These are phyloP conservation scores for Skeletonema costatum DNA, from an alignment of 108 stramenopile species.

Conservation along the genomic window DNA sequence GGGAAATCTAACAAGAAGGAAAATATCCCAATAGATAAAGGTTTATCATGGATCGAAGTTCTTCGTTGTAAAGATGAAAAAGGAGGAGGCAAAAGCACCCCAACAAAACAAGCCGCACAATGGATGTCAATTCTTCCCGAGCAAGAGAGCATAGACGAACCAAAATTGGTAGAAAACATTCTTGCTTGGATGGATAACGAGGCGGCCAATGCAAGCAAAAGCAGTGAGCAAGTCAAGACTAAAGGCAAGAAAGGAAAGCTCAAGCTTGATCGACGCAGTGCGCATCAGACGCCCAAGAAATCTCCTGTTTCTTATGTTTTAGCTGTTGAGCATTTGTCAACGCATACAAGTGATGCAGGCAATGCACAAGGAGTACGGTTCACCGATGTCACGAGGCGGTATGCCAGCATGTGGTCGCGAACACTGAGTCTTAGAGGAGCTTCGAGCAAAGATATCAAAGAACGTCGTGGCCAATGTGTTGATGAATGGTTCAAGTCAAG, in stretches of 20 bases:
- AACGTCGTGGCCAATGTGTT: conserved; percentile 39
- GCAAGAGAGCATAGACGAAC: conserved; percentile 46
- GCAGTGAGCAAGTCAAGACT: not conserved
- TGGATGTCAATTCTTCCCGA: conserved; percentile 38
- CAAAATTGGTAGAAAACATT: conserved; percentile 49
- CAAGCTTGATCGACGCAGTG: conserved; percentile 3
- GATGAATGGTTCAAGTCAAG: conserved; percentile 44
- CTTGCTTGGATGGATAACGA: conserved; percentile 17
- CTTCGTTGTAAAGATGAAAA: conserved; percentile 32
- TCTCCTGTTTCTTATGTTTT: conserved; percentile 66
- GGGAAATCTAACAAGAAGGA: not conserved
- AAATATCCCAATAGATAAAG: not conserved
- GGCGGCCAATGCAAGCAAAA: not conserved
- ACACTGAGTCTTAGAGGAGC: conserved; percentile 69
- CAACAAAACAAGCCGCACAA: not conserved
- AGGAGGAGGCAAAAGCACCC: not conserved
- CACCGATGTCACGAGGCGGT: conserved; percentile 88
- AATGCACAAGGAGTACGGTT: conserved; percentile 30
- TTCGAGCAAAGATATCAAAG: conserved; percentile 35
- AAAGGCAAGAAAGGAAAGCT: conserved; percentile 4
- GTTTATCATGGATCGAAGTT: conserved; percentile 54
- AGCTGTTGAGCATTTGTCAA: conserved; percentile 61
- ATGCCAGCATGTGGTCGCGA: conserved; percentile 68
- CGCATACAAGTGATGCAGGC: not conserved
- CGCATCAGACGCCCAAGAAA: conserved; percentile 4